Percentiles rank a stretch among this genome's conserved stretches.
Evolutionary conservation across 2,329 filamentous ascomycete species (phyloP).

Genomic region (Xylariaceae sp.): DNA sequence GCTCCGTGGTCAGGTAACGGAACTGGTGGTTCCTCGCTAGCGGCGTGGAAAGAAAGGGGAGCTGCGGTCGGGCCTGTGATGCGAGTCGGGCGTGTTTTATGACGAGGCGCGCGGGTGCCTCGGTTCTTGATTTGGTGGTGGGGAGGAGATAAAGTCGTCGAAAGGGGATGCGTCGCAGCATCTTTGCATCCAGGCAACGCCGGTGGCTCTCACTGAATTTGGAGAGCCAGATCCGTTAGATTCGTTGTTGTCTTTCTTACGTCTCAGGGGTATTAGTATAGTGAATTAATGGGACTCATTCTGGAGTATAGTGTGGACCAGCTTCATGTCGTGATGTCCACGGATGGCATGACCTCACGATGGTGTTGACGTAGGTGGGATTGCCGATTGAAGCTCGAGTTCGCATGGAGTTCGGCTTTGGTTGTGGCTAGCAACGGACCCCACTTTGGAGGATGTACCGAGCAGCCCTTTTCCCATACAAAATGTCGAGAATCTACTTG

Average conservation of each 20-base stretch:
- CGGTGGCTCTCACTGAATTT: neutral
- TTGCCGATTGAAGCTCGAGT: neutral
- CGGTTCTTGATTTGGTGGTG: slow-evolving; percentile 3
- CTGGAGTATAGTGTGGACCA: neutral
- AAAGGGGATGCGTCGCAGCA: slow-evolving; percentile 15
- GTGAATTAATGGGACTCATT: neutral
- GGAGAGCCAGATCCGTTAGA: neutral
- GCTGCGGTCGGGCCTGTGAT: slow-evolving; percentile 39
- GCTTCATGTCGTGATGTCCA: neutral
- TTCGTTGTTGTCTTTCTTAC: neutral
- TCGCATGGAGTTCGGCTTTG: neutral
- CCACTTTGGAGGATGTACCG: neutral
- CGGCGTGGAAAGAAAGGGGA: slow-evolving; percentile 48
- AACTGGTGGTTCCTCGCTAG: slow-evolving; percentile 45
- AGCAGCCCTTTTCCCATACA: neutral
- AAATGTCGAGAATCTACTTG: neutral
- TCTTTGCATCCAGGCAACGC: slow-evolving; percentile 1
- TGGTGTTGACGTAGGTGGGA: neutral
- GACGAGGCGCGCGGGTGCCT: slow-evolving; percentile 8
- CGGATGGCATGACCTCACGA: neutral
- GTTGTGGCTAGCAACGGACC: neutral
- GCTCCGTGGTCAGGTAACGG: slow-evolving; percentile 75
- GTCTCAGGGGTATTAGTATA: neutral
- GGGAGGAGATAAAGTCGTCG: slow-evolving; percentile 12
- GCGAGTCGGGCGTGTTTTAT: slow-evolving; percentile 42